phyloP scores from a whole-genome alignment of 1,284 basidiomycete genomes.

The Rhodotorula sp. region DNA sequence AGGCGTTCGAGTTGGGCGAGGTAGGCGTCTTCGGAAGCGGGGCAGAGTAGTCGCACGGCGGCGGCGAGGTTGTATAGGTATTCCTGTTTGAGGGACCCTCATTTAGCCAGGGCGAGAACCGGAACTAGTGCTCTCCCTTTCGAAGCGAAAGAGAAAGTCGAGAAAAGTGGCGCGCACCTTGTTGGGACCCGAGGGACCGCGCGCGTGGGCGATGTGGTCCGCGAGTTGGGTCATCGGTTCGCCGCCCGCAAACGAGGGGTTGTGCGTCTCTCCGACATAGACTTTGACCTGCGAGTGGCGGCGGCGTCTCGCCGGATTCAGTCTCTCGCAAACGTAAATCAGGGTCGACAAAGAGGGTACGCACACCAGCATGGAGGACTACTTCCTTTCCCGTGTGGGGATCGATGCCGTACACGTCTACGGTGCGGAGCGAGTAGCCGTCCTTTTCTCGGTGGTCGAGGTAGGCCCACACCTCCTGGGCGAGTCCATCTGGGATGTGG shows the following conservation, averaged over 20 bases:
- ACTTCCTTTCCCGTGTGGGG: slow-evolving; percentile 55
- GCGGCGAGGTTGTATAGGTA: slow-evolving; percentile 72
- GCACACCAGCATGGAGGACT: slow-evolving; percentile 59
- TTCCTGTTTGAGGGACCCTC: slow-evolving; percentile 62
- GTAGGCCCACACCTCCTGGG: slow-evolving; percentile 32
- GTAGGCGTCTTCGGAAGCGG: slow-evolving; percentile 72
- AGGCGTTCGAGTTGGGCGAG: slow-evolving; percentile 65
- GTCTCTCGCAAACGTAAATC: too few species aligned
- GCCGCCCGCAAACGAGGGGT: slow-evolving; percentile 62
- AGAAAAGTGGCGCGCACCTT: too few species aligned
- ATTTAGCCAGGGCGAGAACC: too few species aligned
- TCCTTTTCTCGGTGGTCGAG: slow-evolving; percentile 54
- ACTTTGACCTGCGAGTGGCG: slow-evolving; percentile 50
- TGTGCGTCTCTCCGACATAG: slow-evolving; percentile 73
- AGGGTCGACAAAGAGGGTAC: slow-evolving; percentile 34
- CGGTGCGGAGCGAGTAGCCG: slow-evolving; percentile 67
- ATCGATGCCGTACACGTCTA: slow-evolving; percentile 62
- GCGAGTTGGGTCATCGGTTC: slow-evolving; percentile 25
- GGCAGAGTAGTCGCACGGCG: slow-evolving; percentile 66
- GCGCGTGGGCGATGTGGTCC: slow-evolving; percentile 64
- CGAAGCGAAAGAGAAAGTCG: too few species aligned
- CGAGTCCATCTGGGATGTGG: slow-evolving; percentile 18
- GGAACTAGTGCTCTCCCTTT: too few species aligned
- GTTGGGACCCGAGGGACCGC: slow-evolving; percentile 79
- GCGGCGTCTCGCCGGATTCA: too few species aligned